A percentile compares a stretch with the other conserved stretches of the same genome.
These are phyloP conservation scores for Magnolia sinica DNA, from an alignment of 164 flowering plant genomes.

Conservation along the genomic window DNA sequence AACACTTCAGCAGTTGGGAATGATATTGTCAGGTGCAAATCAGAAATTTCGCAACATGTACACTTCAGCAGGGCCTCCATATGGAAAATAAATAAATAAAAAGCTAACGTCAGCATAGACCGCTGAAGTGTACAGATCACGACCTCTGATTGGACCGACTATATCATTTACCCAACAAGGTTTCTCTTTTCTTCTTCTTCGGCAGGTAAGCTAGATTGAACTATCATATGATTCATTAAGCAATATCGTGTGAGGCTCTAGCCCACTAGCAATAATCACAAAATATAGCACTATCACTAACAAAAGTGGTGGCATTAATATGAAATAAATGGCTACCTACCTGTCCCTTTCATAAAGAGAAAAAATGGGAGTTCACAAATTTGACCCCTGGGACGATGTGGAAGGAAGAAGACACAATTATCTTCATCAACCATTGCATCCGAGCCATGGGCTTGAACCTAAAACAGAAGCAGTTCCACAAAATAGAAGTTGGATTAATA, in stretches of 20 bases:
- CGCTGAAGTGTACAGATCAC: too few relatives aligned
- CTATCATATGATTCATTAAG: not conserved
- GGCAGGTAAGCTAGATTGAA: not conserved
- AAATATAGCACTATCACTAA: not conserved
- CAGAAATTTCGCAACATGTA: not conserved
- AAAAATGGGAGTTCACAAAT: constrained; percentile 71
- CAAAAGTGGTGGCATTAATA: not conserved
- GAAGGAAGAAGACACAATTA: constrained; percentile 91
- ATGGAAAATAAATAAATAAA: too few relatives aligned
- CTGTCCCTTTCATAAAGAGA: constrained; percentile 97
- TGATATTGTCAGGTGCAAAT: not conserved
- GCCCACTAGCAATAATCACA: not conserved
- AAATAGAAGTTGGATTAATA: not conserved
- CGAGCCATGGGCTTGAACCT: constrained; percentile 98
- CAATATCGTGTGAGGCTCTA: not conserved
- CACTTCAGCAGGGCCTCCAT: too few relatives aligned
- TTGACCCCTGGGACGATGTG: constrained; percentile 80
- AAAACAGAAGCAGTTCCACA: not conserved
- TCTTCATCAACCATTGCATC: constrained; percentile 99
- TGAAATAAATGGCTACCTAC: constrained; percentile 28
- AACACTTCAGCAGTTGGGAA: not conserved
- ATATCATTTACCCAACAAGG: too few relatives aligned
- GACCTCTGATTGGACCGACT: too few relatives aligned
- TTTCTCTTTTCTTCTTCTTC: not conserved
- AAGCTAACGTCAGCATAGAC: too few relatives aligned